These are phyloP conservation scores for Astrothelium subdiscretum DNA, from an alignment of 495 filamentous ascomycete genomes.

Conservation along the genomic window DNA sequence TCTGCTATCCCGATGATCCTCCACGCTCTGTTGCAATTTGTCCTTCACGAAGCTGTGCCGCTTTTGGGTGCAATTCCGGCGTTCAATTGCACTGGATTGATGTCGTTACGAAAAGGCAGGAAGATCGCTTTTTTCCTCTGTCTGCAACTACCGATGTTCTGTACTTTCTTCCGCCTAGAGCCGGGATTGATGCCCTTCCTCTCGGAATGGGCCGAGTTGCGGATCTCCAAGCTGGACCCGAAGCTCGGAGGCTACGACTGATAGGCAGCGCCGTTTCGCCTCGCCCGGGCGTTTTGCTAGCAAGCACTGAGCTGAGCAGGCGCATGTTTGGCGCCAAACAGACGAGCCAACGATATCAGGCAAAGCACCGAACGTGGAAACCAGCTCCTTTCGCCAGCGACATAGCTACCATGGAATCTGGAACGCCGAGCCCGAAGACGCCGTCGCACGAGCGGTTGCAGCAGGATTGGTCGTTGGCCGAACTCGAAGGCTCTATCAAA, in stretches of 20 bases:
- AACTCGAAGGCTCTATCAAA: background rate
- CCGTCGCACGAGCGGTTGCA: background rate
- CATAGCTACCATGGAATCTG: background rate
- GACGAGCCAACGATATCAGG: background rate
- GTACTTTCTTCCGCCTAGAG: conserved; percentile 51
- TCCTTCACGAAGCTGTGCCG: conserved; percentile 55
- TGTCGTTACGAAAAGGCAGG: conserved; percentile 47
- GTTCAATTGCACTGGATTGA: conserved; percentile 61
- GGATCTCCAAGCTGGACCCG: background rate
- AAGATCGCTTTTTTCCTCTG: conserved; percentile 55
- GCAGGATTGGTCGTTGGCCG: background rate
- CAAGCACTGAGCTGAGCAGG: background rate
- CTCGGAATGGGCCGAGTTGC: background rate
- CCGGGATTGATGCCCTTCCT: conserved; percentile 34
- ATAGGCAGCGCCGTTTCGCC: conserved; percentile 47
- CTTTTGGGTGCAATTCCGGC: conserved; percentile 56
- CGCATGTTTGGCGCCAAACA: background rate
- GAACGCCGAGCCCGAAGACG: background rate
- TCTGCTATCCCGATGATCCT: conserved; percentile 55
- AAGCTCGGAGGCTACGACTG: conserved; percentile 47
- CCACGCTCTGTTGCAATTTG: conserved; percentile 59
- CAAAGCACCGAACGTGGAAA: background rate
- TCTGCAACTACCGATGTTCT: conserved; percentile 54
- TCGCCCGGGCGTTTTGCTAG: conserved; percentile 8
- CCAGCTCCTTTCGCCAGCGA: background rate